Base-by-base conservation (phyloP, 768 basidiomycete species). In the Suillus alpinus region DNA sequence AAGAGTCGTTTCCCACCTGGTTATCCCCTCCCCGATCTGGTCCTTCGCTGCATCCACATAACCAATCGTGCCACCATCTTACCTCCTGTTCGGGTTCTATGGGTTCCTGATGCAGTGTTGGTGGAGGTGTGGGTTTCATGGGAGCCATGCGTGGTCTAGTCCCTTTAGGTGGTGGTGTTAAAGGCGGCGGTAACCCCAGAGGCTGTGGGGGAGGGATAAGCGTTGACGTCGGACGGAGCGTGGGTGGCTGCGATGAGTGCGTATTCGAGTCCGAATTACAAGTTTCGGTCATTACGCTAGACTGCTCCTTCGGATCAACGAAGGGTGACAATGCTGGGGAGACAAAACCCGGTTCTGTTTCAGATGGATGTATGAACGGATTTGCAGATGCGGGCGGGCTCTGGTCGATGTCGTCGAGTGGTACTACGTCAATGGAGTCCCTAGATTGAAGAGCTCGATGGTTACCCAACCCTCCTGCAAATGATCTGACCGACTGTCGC, bases 21-120 rank as follows among this genome's bases (percentile, higher is more conserved):
- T 81, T 71, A 57, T 91, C 86, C 6, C 88, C 89, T 47, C 86
- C 88, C 16, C 89, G 80, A 71, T 89, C 86, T 3, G 83, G 76
- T n/a, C 87, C 86, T 69, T 91, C 90, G 18, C 85, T 78, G 65
- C 89, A 91, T 13, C 91, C 91, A 71, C 91, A 92, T 62, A 92
- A 71, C 89, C 90, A 91, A 36, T 92, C 91, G 69, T 91, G 90
- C 91, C 91, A 92, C 91, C 91, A 92, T 62, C 82, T 75, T 4
- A 79, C 77, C 55, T 79, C 75, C 46, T 73, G 75, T n/a, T 72
- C 65, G 5, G 63, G 60, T 20, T 70, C 60, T 39, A 65, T 58
- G 10, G 60, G 65, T 4, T 73, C 70, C 18, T 74, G 71, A 46
- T 68, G 61, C 50, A 76, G 61, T 62, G 58, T 63, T 0, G 72